phyloP scores from a whole-genome alignment of 495 filamentous ascomycete genomes.

The Xylaria longipes region DNA sequence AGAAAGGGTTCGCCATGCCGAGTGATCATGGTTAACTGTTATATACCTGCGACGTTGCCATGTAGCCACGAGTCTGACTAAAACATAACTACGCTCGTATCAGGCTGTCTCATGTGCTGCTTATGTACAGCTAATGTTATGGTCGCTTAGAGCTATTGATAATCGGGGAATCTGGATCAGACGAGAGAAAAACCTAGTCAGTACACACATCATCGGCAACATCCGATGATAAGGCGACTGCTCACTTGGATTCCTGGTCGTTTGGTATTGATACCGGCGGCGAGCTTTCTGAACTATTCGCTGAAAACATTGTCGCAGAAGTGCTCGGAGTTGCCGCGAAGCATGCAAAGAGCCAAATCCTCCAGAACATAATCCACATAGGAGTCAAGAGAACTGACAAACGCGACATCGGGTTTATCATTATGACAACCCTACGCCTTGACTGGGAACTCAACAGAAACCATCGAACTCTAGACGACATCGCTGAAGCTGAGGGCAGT shows the following conservation, averaged over 20 bases:
- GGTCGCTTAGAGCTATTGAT: not conserved
- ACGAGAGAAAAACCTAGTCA: not conserved
- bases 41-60: not conserved
- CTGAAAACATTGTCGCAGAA: not conserved
- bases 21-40: not conserved
- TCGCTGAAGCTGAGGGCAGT: not conserved
- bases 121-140: not conserved
- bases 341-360: not conserved
- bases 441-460: conserved; percentile 4
- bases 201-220: not conserved
- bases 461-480: not conserved
- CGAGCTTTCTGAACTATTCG: not conserved
- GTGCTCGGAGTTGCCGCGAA: not conserved
- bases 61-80: not conserved
- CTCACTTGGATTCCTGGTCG: not conserved
- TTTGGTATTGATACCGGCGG: not conserved
- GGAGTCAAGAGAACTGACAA: not conserved
- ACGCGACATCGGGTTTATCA: not conserved
- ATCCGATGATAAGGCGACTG: not conserved
- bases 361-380: no score
- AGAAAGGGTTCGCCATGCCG: not conserved
- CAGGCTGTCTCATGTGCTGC: not conserved
- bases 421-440: not conserved
- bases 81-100: not conserved
- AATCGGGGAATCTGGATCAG: not conserved